phyloP scores from a whole-genome alignment of 768 basidiomycete genomes.

The Cubamyces sp. region DNA sequence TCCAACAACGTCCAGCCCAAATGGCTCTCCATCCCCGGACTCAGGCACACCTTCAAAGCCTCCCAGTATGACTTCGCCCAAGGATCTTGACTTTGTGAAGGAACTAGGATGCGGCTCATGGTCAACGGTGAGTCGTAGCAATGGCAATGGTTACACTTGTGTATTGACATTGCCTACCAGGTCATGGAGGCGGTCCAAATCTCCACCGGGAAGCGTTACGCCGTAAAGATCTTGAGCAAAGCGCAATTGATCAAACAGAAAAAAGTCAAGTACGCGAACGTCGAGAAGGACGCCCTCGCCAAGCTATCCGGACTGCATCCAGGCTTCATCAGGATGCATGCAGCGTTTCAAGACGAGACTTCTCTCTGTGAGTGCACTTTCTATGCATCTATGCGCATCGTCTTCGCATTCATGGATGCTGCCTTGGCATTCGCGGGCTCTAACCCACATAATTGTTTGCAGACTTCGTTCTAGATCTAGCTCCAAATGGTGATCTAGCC shows the following conservation, averaged over 20 bases:
- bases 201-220: slow-evolving; percentile 11
- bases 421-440: no score
- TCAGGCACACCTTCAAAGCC: background rate
- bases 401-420: no score
- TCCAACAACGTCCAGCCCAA: slow-evolving; percentile 8
- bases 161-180: background rate
- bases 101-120: slow-evolving; percentile 23
- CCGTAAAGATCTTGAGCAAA: slow-evolving; percentile 24
- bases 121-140: slow-evolving; percentile 13
- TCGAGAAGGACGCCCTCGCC: slow-evolving; percentile 23
- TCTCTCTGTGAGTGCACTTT: slow-evolving; percentile 10
- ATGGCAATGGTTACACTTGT: background rate
- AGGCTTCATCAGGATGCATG: slow-evolving; percentile 20
- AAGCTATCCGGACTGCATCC: slow-evolving; percentile 22
- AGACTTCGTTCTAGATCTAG: slow-evolving; percentile 24
- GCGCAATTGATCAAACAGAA: slow-evolving; percentile 23
- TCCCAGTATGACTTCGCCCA: slow-evolving; percentile 10
- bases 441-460: background rate
- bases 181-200: slow-evolving; percentile 22
- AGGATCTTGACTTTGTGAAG: slow-evolving; percentile 15
- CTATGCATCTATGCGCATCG: background rate
- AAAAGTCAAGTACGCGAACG: slow-evolving; percentile 24
- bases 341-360: slow-evolving; percentile 24
- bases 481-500: slow-evolving; percentile 20
- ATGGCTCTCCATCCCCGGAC: background rate